phyloP scores from a whole-genome alignment of 768 basidiomycete genomes.

The Boletus subcaerulescens region DNA sequence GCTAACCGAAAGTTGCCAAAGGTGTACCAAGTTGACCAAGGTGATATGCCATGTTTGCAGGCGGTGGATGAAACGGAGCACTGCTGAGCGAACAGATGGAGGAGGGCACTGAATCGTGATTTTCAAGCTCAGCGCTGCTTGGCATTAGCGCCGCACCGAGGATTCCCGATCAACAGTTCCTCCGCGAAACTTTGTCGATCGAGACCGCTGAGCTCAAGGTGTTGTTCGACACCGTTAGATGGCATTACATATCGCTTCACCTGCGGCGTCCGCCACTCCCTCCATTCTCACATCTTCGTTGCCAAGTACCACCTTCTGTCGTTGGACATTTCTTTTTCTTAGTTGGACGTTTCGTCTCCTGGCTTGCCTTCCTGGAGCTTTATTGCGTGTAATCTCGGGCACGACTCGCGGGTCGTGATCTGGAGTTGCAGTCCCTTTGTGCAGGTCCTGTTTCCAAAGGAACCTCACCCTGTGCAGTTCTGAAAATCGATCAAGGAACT shows the following conservation, averaged over 20 bases:
- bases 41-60: conserved; percentile 1
- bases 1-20: neutral
- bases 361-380: conserved; percentile 10
- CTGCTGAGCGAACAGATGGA: neutral
- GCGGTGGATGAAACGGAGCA: neutral
- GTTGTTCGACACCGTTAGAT: conserved; percentile 2
- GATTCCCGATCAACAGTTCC: conserved; percentile 15
- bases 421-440: conserved; percentile 19
- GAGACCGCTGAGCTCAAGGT: no score
- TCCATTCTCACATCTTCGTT: conserved; percentile 14
- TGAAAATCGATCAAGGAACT: conserved; percentile 30
- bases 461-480: conserved; percentile 13
- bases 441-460: conserved; percentile 23
- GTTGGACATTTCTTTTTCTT: conserved; percentile 23
- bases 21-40: neutral
- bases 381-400: conserved; percentile 19
- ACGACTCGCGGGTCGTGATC: conserved; percentile 22
- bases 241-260: no score
- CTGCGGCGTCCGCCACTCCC: conserved; percentile 27
- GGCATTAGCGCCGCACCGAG: conserved; percentile 14
- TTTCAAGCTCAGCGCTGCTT: conserved; percentile 18
- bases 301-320: conserved; percentile 19
- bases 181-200: conserved; percentile 9
- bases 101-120: conserved; percentile 11
- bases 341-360: conserved; percentile 13